Conservation (phyloP, 2,329 filamentous ascomycete species). For the Cladosporium sphaerospermum region DNA sequence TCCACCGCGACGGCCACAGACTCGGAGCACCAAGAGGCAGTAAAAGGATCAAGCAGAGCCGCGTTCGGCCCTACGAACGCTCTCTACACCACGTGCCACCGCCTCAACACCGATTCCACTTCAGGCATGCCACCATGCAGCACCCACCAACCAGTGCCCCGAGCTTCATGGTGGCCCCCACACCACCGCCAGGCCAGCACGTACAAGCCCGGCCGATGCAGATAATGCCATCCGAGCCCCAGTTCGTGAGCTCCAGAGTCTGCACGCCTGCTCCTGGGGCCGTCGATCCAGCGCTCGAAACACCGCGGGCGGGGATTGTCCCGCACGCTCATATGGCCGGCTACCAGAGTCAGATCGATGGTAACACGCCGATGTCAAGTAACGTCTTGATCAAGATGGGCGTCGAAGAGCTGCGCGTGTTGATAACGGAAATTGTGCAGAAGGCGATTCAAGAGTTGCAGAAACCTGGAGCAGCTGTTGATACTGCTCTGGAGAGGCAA, state of each 20-base stretch:
- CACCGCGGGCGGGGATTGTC: not conserved
- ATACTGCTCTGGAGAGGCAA: no score
- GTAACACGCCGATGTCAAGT: not conserved
- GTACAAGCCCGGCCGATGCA: not conserved
- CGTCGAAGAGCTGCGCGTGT: slow-evolving; percentile 1
- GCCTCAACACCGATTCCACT: slow-evolving; percentile 1
- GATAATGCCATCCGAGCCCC: slow-evolving; percentile 8
- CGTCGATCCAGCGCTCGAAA: slow-evolving; percentile 6
- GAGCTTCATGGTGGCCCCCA: slow-evolving; percentile 7
- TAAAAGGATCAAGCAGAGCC: slow-evolving; percentile 14
- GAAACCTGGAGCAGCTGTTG: not conserved
- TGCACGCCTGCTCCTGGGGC: slow-evolving; percentile 19
- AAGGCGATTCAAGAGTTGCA: not conserved
- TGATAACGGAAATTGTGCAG: slow-evolving; percentile 3
- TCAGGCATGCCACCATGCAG: slow-evolving; percentile 14
- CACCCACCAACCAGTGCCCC: slow-evolving; percentile 18
- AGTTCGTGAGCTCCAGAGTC: slow-evolving; percentile 16
- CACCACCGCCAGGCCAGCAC: slow-evolving; percentile 9
- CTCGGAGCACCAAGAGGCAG: slow-evolving; percentile 16
- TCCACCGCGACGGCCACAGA: slow-evolving; percentile 21
- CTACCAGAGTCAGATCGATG: not conserved
- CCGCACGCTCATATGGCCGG: not conserved
- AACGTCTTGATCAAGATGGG: slow-evolving; percentile 3
- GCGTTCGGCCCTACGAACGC: slow-evolving; percentile 14
- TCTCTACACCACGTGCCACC: not conserved